phyloP scores from a whole-genome alignment of 208 protist species.

The Endotrypanum monterogeii region DNA sequence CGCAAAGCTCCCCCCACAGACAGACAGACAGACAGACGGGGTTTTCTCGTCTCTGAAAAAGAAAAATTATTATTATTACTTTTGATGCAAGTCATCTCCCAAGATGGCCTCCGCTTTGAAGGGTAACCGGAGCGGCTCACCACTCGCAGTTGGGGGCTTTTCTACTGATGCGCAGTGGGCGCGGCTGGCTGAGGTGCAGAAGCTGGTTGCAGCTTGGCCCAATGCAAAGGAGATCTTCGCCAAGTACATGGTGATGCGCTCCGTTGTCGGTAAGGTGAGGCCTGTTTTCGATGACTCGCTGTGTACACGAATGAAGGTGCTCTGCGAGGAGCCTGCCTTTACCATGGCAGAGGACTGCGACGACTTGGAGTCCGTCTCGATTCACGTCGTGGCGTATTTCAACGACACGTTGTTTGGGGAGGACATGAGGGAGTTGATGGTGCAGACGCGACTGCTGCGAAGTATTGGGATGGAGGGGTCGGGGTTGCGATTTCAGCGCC shows the following conservation, averaged over 20 bases:
- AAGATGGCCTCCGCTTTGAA: not conserved
- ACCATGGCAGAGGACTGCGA: constrained; percentile 27
- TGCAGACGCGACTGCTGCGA: constrained; percentile 23
- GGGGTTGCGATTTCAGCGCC: constrained; percentile 29
- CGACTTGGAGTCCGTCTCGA: constrained; percentile 32
- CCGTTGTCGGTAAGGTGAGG: constrained; percentile 39
- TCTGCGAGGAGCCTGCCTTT: constrained; percentile 30
- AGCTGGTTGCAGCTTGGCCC: constrained; percentile 12
- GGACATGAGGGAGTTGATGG: constrained; percentile 30
- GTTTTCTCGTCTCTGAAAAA: not conserved
- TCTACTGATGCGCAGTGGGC: constrained; percentile 14
- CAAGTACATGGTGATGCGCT: constrained; percentile 28
- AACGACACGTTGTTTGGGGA: constrained; percentile 32
- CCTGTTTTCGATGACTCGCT: constrained; percentile 36
- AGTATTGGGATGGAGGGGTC: constrained; percentile 36
- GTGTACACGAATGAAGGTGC: constrained; percentile 27
- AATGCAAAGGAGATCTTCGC: constrained; percentile 30
- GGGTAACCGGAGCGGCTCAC: too few relatives aligned
- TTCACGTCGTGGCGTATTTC: constrained; percentile 59
- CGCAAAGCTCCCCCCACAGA: too few relatives aligned
- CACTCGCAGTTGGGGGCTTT: not conserved
- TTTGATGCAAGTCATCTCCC: not conserved
- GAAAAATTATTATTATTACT: not conserved
- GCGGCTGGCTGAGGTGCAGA: constrained; percentile 29
- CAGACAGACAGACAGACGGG: not conserved